Percentiles rank a stretch among this genome's conserved stretches.
These are phyloP conservation scores for Myxozyma mucilagina DNA, from an alignment of 805 yeast genomes.

Conservation along the genomic window DNA sequence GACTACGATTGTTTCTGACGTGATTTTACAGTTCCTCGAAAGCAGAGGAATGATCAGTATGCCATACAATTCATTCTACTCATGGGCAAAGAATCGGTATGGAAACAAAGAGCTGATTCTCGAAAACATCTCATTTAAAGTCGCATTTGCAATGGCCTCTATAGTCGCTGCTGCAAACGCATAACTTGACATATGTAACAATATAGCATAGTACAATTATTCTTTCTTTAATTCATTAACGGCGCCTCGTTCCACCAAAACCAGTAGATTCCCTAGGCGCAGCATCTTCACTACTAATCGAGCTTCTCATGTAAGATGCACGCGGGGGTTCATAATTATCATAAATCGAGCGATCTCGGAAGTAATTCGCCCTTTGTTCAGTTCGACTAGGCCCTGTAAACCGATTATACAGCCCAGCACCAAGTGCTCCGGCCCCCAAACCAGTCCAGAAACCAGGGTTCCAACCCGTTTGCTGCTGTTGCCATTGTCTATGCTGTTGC, in stretches of 20 bases:
- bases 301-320: neutral
- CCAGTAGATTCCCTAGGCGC: conserved; percentile 14
- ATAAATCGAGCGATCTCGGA: conserved; percentile 2
- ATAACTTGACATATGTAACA: neutral
- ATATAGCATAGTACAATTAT: no score
- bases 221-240: no score
- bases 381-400: conserved; percentile 3
- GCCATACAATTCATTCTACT: conserved; percentile 39
- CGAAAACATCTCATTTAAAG: conserved; percentile 56
- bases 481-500: conserved; percentile 13
- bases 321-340: conserved; percentile 6
- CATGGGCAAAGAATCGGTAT: conserved; percentile 40
- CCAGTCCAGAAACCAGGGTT: conserved; percentile 31
- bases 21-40: conserved; percentile 50
- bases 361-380: conserved; percentile 10
- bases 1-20: neutral
- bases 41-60: conserved; percentile 50
- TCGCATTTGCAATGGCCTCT: conserved; percentile 54
- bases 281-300: neutral
- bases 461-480: conserved; percentile 16
- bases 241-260: conserved; percentile 24
- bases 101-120: conserved; percentile 52
- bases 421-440: conserved; percentile 25
- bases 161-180: conserved; percentile 55
- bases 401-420: conserved; percentile 10